phyloP scores from a whole-genome alignment of 345 rosid genomes.

The Eucalyptus melliodora region DNA sequence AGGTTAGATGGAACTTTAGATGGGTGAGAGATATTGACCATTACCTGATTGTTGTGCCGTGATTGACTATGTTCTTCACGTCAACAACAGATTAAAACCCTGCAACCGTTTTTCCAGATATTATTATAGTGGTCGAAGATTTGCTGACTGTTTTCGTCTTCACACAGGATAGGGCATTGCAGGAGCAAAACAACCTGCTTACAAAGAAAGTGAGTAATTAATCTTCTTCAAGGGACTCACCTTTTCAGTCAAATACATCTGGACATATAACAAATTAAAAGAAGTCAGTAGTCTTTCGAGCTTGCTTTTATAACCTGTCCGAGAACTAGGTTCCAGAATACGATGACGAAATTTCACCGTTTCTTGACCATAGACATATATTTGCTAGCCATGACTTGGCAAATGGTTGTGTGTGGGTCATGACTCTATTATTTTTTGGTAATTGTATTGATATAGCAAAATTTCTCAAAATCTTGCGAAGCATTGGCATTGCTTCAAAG shows the following conservation, averaged over 20 bases:
- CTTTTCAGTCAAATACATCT: background rate
- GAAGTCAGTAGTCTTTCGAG: background rate
- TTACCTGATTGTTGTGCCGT: background rate
- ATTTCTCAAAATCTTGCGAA: background rate
- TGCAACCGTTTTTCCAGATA: background rate
- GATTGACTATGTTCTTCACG: background rate
- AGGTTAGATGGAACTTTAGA: background rate
- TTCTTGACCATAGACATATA: background rate
- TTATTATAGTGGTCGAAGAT: background rate
- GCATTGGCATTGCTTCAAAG: background rate
- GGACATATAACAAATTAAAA: background rate
- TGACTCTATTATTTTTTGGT: background rate
- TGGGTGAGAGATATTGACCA: background rate
- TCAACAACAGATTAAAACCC: background rate
- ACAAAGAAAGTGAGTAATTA: constrained; percentile 1
- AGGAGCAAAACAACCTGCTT: constrained; percentile 14
- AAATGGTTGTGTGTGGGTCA: background rate
- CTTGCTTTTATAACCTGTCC: background rate
- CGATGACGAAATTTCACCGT: background rate
- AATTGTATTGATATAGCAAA: background rate
- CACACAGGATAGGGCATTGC: constrained; percentile 12
- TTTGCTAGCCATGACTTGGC: background rate
- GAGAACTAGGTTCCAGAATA: background rate
- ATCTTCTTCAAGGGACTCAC: background rate
- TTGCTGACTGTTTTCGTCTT: background rate